Percentiles rank a stretch among this genome's conserved stretches.
Evolutionary conservation across 2,329 filamentous ascomycete species (phyloP).

Genomic region (Ophiostoma pallidulum): DNA sequence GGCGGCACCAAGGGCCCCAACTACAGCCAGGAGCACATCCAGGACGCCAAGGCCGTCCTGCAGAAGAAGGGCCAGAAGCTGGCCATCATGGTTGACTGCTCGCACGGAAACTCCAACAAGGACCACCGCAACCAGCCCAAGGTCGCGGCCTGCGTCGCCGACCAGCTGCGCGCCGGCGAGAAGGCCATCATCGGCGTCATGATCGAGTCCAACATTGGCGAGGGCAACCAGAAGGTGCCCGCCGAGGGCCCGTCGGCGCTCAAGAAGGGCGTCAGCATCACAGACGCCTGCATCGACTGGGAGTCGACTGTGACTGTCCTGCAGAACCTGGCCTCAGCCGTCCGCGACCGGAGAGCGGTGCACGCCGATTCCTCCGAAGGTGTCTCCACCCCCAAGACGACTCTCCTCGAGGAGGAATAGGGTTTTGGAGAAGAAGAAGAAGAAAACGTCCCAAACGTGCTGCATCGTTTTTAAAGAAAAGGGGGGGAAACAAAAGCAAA

Average conservation of each 20-base stretch:
- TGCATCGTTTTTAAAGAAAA: too few relatives aligned
- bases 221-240: constrained; percentile 81
- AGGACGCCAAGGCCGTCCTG: constrained; percentile 65
- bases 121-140: constrained; percentile 96
- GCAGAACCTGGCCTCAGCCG: constrained; percentile 75
- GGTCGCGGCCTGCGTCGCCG: constrained; percentile 70
- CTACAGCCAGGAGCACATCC: constrained; percentile 79
- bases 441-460: too few relatives aligned
- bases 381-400: constrained; percentile 30
- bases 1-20: constrained; percentile 90
- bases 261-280: constrained; percentile 88
- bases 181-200: constrained; percentile 89
- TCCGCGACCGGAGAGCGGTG: constrained; percentile 60
- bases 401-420: constrained; percentile 44
- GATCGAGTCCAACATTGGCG: constrained; percentile 97
- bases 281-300: constrained; percentile 94
- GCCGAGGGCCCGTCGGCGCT: constrained; percentile 67
- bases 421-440: too few relatives aligned
- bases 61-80: constrained; percentile 73
- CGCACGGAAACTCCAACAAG: constrained; percentile 96
- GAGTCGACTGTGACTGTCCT: constrained; percentile 72
- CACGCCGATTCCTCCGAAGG: constrained; percentile 29
- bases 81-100: constrained; percentile 97
- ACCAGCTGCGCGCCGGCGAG: constrained; percentile 83
- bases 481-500: not conserved